Percentiles rank a stretch among this genome's conserved stretches.
Conservation (phyloP, 2,329 filamentous ascomycete genomes). For the Botrytis elliptica region DNA sequence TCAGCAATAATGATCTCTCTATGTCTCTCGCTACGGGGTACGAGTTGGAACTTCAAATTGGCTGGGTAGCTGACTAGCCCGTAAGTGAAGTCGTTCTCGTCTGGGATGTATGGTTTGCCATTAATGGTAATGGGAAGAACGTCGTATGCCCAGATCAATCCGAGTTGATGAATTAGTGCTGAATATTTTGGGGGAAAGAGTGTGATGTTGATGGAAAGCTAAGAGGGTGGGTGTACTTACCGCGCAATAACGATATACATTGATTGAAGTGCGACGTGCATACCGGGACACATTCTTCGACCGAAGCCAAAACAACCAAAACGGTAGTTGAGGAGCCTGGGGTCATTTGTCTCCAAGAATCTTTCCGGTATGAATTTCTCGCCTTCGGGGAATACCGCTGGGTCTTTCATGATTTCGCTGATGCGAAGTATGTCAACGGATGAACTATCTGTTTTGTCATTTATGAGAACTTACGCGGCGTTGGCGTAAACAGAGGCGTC, state of each 20-base stretch:
- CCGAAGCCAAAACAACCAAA: slow-evolving; percentile 1
- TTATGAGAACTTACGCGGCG: background rate
- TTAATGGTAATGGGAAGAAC: background rate
- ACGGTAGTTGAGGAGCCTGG: slow-evolving; percentile 1
- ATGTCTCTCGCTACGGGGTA: background rate
- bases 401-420: slow-evolving; percentile 3
- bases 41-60: background rate
- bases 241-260: slow-evolving; percentile 6
- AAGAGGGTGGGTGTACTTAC: background rate
- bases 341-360: background rate
- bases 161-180: background rate
- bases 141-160: background rate
- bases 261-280: slow-evolving; percentile 2
- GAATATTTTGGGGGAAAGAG: background rate
- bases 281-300: slow-evolving; percentile 2
- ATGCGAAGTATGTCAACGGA: background rate
- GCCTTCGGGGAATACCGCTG: background rate
- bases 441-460: background rate
- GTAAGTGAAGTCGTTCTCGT: background rate
- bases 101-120: background rate
- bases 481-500: slow-evolving; percentile 2
- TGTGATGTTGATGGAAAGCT: background rate
- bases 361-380: slow-evolving; percentile 3
- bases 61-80: background rate
- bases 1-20: background rate